Base-by-base conservation (phyloP, 768 basidiomycete genomes). In the Kwoniella dendrophila region DNA sequence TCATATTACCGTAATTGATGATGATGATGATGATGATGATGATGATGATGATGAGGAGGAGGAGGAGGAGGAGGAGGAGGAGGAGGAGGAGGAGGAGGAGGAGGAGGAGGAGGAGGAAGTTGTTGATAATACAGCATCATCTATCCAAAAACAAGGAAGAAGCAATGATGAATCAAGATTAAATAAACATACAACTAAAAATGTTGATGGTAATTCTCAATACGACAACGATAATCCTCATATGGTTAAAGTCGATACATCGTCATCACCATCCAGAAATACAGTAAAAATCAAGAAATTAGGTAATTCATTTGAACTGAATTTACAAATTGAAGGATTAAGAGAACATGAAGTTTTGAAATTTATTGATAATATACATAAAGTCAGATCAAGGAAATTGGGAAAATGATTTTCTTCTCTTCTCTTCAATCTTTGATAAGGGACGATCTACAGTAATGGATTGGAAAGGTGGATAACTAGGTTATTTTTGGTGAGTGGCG, bases 271-370 rank as follows among this genome's bases (percentile, higher is more conserved):
- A n/a, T 30, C 51, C 12, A 34, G 33, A 30, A 27, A 8, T 2
- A 5, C 30, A 5, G 27, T 20, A 10, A 22, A 40, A 20, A 22
- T 56, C 22, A 36, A 36, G 47, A 40, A 59, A 27, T 29, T 56
- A 34, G 43, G 41, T 2, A 38, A 56, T 6, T 52, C 58, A 0
- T 67, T 61, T 45, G 51, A 54, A 33, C 57, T 59, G 33, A 51
- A 59, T 43, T 47, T 70, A 26, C 24, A 18, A 7, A 26, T 70
- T 3, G 33, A 56, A 5, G 64, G 67, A 4, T 33, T 63, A 30
- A 56, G 6, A 5, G 62, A 61, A 30, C 14, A 38, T 18, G 56
- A 62, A 47, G 57, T 69, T 0, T 43, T n/a, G 30, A 51, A 59
- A 29, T 14, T 16, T n/a, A 43, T 59, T 18, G 44, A 52, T 10